Percentiles rank a stretch among this genome's conserved stretches.
Conservation (phyloP, 2,329 filamentous ascomycete genomes). For the Penicillium sp. region DNA sequence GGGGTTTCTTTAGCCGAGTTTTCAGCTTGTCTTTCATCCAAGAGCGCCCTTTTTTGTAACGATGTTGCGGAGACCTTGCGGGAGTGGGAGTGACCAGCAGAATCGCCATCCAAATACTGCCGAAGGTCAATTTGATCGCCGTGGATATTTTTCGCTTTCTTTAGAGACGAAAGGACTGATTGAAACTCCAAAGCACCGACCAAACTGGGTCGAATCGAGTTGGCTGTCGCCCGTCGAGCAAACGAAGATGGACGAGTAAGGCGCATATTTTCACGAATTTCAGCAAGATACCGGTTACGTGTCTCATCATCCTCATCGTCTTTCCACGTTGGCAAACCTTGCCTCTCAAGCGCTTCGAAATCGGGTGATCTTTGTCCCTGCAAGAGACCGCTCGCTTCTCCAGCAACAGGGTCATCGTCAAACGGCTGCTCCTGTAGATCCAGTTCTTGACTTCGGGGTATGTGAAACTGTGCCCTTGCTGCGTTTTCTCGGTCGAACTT, state of each 20-base stretch:
- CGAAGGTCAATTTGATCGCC: slow-evolving; percentile 65
- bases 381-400: slow-evolving; percentile 42
- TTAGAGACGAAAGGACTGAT: slow-evolving; percentile 80
- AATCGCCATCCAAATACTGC: slow-evolving; percentile 50
- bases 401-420: slow-evolving; percentile 51
- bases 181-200: slow-evolving; percentile 92
- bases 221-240: slow-evolving; percentile 68
- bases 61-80: slow-evolving; percentile 17
- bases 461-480: slow-evolving; percentile 70
- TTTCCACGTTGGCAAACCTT: slow-evolving; percentile 41
- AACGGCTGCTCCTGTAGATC: slow-evolving; percentile 54
- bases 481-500: slow-evolving; percentile 64
- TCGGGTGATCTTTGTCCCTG: slow-evolving; percentile 58
- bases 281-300: slow-evolving; percentile 63
- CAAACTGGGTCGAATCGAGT: slow-evolving; percentile 84
- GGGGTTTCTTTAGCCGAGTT: slow-evolving; percentile 51
- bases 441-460: slow-evolving; percentile 55
- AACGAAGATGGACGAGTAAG: slow-evolving; percentile 65
- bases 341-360: slow-evolving; percentile 57
- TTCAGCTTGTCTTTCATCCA: background rate
- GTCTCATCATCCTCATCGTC: slow-evolving; percentile 50
- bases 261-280: slow-evolving; percentile 91
- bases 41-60: background rate
- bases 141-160: slow-evolving; percentile 73
- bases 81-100: slow-evolving; percentile 19